Evolutionary conservation across 805 yeast genomes (phyloP), one percentile per base, ranked within the genome.

Genomic region (Diddensiella caesifluorescens): DNA sequence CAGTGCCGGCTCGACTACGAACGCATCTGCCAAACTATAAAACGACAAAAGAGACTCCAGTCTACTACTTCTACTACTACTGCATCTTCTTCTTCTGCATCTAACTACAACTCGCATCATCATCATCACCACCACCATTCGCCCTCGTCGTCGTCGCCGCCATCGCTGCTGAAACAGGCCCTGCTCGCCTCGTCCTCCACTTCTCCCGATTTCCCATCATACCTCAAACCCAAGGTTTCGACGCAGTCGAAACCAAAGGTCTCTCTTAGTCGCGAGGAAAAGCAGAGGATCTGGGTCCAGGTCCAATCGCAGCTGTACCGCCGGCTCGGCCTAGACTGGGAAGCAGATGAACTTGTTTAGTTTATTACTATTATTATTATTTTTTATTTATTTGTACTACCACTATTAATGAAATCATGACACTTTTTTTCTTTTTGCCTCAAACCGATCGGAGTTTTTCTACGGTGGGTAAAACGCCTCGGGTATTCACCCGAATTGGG

Each of bases 1-100:
- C 87, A 83, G 56, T 79, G 87, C 51, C 69, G 86, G 16, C 63
- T 65, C 26, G 87, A 83, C 53, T 83, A 77, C 56, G 76, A 76
- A 52, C 64, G 64, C 38, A 64, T 66, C 32, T 72, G 83, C 48
- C 39, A 38, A 22, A 33, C 38, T 20, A 40, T 48, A 33, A 53
- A 51, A 46, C 36, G 41, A 23, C 51, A 51, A 43, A 44, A 44
- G 26, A 42, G 48, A 32, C 39, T 39, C 22, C 42, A 38, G 33
- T 34, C 23, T 19, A 41, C 41, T 34, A 15, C 18, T 30, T 20
- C 39, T 22, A n/a, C 31, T n/a, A 9, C 29, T 12, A 12, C 37
- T 18, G 5, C 19, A n/a, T 25, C 35, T 18, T 15, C 12, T 19
- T 22, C 16, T 26, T 23, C 32, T 10, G n/a, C 41, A 5, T 36